Evolutionary conservation across 1,284 basidiomycete species (phyloP).

Genomic region (Anthracocystis walkeri): DNA sequence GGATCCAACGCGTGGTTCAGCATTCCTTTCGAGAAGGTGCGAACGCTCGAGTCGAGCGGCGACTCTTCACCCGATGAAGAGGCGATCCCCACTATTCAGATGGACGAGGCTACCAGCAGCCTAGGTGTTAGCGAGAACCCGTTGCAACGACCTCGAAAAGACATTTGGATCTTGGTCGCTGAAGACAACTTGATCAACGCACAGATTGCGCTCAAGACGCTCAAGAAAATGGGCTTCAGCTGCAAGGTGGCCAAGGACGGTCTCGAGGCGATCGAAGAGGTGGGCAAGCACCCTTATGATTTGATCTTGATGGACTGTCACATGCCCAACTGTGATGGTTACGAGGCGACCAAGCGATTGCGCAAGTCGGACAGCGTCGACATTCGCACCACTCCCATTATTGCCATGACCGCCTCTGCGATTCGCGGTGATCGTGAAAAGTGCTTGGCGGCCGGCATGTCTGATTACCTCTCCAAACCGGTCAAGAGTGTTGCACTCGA

Average conservation of each 20-base stretch:
- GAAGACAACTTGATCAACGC: constrained; percentile 67
- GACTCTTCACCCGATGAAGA: constrained; percentile 44
- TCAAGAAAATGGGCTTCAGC: constrained; percentile 67
- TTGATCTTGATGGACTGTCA: constrained; percentile 59
- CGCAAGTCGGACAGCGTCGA: constrained; percentile 58
- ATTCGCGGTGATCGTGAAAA: constrained; percentile 65
- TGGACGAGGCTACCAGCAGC: constrained; percentile 53
- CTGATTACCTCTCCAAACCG: constrained; percentile 65
- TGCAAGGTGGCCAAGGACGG: constrained; percentile 65
- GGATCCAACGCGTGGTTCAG: constrained; percentile 66
- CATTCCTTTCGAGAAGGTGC: constrained; percentile 60
- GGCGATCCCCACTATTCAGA: constrained; percentile 23
- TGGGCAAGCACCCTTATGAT: constrained; percentile 58
- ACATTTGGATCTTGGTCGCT: constrained; percentile 66
- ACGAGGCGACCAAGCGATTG: constrained; percentile 60
- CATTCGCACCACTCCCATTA: constrained; percentile 59
- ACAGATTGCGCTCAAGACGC: constrained; percentile 63
- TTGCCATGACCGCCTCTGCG: constrained; percentile 65
- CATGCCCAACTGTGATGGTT: constrained; percentile 66
- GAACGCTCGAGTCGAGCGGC: constrained; percentile 23
- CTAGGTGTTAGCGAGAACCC: constrained; percentile 55
- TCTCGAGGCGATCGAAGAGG: constrained; percentile 57
- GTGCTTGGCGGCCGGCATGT: constrained; percentile 63
- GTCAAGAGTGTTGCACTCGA: constrained; percentile 63
- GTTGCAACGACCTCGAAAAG: constrained; percentile 55